These are phyloP conservation scores for Ceratorhiza oryzae-sativae DNA, from an alignment of 1,284 basidiomycete genomes.

Conservation along the genomic window DNA sequence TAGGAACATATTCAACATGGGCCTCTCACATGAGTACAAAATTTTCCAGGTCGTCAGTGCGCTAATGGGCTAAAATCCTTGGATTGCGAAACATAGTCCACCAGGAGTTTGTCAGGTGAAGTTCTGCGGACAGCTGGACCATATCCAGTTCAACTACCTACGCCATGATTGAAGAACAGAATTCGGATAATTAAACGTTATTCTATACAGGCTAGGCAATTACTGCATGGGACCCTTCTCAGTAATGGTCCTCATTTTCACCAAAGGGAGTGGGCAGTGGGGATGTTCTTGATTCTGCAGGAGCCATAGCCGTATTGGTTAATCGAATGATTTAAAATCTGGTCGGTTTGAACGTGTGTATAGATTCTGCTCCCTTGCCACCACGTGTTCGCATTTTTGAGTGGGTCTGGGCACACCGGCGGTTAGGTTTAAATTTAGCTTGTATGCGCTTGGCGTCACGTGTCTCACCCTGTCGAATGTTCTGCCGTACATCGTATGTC, in stretches of 20 bases:
- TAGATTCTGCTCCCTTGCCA: too few species aligned
- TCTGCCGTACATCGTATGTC: too few species aligned
- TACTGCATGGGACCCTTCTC: background rate
- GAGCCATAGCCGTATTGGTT: background rate
- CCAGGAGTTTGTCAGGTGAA: conserved; percentile 56
- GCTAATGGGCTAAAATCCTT: conserved; percentile 51
- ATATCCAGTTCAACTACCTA: conserved; percentile 61
- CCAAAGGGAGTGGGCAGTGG: conserved; percentile 21
- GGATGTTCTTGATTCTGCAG: background rate
- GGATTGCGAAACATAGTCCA: conserved; percentile 51
- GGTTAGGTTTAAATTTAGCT: too few species aligned
- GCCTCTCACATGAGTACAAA: conserved; percentile 51
- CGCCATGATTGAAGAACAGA: background rate
- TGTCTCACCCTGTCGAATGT: too few species aligned
- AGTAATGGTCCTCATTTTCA: background rate
- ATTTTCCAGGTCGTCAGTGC: conserved; percentile 48
- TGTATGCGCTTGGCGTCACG: too few species aligned
- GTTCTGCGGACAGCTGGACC: conserved; percentile 56
- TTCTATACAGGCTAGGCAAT: conserved; percentile 14
- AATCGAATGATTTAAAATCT: too few species aligned
- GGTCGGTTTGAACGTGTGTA: too few species aligned
- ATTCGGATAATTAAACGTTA: background rate
- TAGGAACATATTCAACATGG: conserved; percentile 61
- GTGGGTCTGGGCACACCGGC: too few species aligned
- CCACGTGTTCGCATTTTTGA: too few species aligned